phyloP scores from a whole-genome alignment of 805 yeast genomes.

The Kazachstania viticola region DNA sequence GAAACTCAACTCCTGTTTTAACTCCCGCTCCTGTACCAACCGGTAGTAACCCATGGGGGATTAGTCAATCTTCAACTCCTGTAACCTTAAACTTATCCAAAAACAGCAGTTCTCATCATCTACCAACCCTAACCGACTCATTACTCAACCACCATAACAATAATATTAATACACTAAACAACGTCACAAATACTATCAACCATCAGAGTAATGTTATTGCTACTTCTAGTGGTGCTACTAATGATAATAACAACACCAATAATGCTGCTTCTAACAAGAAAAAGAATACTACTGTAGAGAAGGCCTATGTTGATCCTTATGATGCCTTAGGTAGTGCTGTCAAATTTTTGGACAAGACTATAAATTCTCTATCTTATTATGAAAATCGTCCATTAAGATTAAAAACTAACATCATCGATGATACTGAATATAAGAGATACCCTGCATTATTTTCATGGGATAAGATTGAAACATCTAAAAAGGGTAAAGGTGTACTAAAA shows the following conservation, averaged over 20 bases:
- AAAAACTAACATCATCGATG: slow-evolving; percentile 23
- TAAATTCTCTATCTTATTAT: slow-evolving; percentile 31
- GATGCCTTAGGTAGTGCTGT: slow-evolving; percentile 38
- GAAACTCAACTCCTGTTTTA: slow-evolving; percentile 16
- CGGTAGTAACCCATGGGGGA: slow-evolving; percentile 27
- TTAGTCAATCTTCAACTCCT: slow-evolving; percentile 22
- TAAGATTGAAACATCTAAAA: slow-evolving; percentile 26
- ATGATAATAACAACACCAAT: background rate
- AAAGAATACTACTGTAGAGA: slow-evolving; percentile 26
- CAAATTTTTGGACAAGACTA: slow-evolving; percentile 37
- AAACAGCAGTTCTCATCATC: slow-evolving; percentile 10
- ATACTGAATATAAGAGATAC: slow-evolving; percentile 17
- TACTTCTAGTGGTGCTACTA: slow-evolving; percentile 4
- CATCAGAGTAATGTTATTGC: slow-evolving; percentile 1
- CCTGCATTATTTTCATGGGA: slow-evolving; percentile 43
- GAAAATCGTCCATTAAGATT: slow-evolving; percentile 29
- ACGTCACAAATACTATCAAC: background rate
- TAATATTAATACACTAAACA: background rate
- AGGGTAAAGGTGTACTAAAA: slow-evolving; percentile 23
- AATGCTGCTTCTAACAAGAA: slow-evolving; percentile 10
- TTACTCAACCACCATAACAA: slow-evolving; percentile 5
- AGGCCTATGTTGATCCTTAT: slow-evolving; percentile 31
- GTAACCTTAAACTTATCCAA: slow-evolving; percentile 17
- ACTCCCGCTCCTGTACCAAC: slow-evolving; percentile 26
- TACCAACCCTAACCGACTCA: slow-evolving; percentile 22